Base-by-base conservation (phyloP, 73 alveolate species). In the Breviolum minutum region DNA sequence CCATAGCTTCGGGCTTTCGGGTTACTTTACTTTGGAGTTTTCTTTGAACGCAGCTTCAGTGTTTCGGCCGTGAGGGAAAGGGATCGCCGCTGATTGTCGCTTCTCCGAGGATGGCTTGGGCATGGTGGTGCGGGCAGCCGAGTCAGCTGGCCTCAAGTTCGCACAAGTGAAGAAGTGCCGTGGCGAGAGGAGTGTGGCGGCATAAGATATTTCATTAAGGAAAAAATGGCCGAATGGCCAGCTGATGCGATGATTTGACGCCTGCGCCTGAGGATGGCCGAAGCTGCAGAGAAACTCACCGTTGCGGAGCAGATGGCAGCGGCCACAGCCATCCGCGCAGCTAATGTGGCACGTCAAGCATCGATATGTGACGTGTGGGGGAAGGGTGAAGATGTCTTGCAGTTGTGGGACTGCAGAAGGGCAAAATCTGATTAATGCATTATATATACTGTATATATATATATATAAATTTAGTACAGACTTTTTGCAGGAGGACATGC, bases 231-330 rank as follows among this genome's bases (percentile, higher is more conserved):
- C 11, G 17, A 68, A 68, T 68, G 17, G 77, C 77, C 77, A 68
- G 17, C n/a, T 68, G 1, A 40, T 40, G 54, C 54, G 3, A 40
- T 40, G 54, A 40, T 40, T 40, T 40, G 77, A 68, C 77, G n/a
- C 32, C 29, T 79, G 24, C 26, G 71, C 19, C 90, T 40, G 71
- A 61, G 76, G 73, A 22, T 62, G 76, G 92, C 54, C 10, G 92
- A 54, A 74, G 62, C 92, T 8, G 92, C 92, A 13, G n/a, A 60
- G 61, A 54, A 83, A 7, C 90, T 92, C 22, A 73, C 98, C n/a
- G 90, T 84, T 8, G 80, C 86, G 17, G 82, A 92, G 68, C 98
- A 92, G 66, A 63, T 74, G 77, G 86, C 98, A 7, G 98, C 84
- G 73, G 90, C 98, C 32, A 74, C 90, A 14, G 97, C 88, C 62